phyloP scores from a whole-genome alignment of 805 yeast species.

The Candida andamanensis region DNA sequence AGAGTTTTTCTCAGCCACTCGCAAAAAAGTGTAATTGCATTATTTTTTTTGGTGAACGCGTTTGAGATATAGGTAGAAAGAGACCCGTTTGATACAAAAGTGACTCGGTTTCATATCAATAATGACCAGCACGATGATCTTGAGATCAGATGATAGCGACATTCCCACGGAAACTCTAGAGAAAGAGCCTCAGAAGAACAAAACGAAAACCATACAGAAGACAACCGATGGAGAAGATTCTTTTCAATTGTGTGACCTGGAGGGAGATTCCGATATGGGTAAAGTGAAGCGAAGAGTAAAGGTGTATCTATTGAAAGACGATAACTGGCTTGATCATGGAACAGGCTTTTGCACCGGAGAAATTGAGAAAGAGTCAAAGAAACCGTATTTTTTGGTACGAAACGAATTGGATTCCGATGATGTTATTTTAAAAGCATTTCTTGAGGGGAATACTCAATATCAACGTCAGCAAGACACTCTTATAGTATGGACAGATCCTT shows the following conservation, averaged over 20 bases:
- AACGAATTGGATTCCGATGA: conserved; percentile 61
- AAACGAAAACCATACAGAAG: neutral
- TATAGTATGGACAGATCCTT: conserved; percentile 88
- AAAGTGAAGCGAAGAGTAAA: conserved; percentile 71
- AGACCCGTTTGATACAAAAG: too few relatives aligned
- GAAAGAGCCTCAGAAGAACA: neutral
- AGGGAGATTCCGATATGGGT: too few relatives aligned
- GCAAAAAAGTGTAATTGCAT: too few relatives aligned
- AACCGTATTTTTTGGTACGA: conserved; percentile 64
- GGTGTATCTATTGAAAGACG: conserved; percentile 77
- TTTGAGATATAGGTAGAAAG: too few relatives aligned
- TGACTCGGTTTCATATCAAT: too few relatives aligned
- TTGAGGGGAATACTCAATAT: conserved; percentile 76
- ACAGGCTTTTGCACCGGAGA: conserved; percentile 88
- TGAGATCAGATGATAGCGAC: too few relatives aligned
- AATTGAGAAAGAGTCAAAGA: conserved; percentile 27
- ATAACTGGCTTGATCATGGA: conserved; percentile 87
- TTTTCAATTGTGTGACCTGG: too few relatives aligned
- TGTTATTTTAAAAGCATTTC: conserved; percentile 54
- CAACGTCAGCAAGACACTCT: conserved; percentile 93
- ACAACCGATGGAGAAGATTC: too few relatives aligned
- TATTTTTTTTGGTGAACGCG: too few relatives aligned
- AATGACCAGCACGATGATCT: too few relatives aligned
- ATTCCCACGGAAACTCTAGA: too few relatives aligned
- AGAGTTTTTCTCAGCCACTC: too few relatives aligned